These are phyloP conservation scores for Acanthamoeba lenticulata DNA, from an alignment of 208 protist genomes.

Conservation along the genomic window DNA sequence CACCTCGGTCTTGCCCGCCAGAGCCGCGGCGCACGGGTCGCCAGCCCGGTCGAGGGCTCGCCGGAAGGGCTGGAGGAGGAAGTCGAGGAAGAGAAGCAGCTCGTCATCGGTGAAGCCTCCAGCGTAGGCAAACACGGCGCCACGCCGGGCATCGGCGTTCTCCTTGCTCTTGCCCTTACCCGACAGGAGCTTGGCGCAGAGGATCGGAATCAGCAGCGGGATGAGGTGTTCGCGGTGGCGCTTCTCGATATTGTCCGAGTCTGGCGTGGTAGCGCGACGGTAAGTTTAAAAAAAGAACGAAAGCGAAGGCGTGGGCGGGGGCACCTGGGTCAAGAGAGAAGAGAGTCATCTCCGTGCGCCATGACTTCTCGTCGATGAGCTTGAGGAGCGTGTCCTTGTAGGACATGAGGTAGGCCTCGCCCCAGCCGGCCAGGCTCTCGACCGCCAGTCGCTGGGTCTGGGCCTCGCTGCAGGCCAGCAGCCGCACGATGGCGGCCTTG, in stretches of 20 bases:
- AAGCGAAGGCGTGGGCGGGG: not conserved
- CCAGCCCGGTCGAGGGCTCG: not conserved
- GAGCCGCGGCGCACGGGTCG: not conserved
- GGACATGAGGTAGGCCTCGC: constrained; percentile 21
- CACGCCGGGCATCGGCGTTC: constrained; percentile 45
- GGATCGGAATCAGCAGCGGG: constrained; percentile 60
- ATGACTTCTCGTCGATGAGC: constrained; percentile 50
- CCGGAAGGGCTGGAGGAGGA: constrained; percentile 55
- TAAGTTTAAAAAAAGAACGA: not conserved
- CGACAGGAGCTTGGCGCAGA: constrained; percentile 61
- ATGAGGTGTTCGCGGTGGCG: constrained; percentile 31
- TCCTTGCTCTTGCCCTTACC: constrained; percentile 57
- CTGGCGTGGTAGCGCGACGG: not conserved
- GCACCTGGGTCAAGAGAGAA: constrained; percentile 48
- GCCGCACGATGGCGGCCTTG: constrained; percentile 27
- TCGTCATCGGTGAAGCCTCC: constrained; percentile 28
- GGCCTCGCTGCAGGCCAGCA: constrained; percentile 40
- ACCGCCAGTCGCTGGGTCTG: constrained; percentile 64
- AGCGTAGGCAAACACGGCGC: constrained; percentile 44
- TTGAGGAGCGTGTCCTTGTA: constrained; percentile 63
- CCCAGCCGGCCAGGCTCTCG: constrained; percentile 63
- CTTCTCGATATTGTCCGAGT: not conserved
- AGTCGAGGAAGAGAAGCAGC: constrained; percentile 50
- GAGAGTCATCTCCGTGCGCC: constrained; percentile 51
- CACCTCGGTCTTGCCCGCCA: constrained; percentile 40